Evolutionary conservation across 2,329 filamentous ascomycete genomes (phyloP).

Genomic region (Chaetomium sp.): DNA sequence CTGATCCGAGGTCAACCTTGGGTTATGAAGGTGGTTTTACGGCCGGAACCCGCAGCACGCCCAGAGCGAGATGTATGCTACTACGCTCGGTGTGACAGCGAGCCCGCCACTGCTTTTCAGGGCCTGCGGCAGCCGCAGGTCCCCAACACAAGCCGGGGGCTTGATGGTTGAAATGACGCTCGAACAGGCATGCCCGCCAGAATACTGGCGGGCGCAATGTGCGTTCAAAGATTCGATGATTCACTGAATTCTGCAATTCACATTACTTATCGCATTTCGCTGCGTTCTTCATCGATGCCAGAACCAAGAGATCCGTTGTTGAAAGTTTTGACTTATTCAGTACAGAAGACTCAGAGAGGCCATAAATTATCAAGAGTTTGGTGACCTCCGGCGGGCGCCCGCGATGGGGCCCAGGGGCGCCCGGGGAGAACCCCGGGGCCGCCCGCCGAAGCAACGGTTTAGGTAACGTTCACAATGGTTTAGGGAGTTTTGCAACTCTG

Average conservation of each 20-base stretch:
- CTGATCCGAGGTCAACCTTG: conserved; percentile 6
- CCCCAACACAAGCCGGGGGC: conserved; percentile 2
- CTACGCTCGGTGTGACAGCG: conserved; percentile 9
- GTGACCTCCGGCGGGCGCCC: not conserved
- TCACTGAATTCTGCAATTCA: not conserved
- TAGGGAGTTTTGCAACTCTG: conserved; percentile 7
- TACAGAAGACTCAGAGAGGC: conserved; percentile 2
- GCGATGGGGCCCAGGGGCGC: too few relatives aligned
- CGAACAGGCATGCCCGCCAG: conserved; percentile 6
- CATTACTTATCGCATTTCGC: not conserved
- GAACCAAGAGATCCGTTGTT: conserved; percentile 4
- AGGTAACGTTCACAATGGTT: conserved; percentile 2
- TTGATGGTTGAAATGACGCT: conserved; percentile 8
- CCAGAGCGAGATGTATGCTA: conserved; percentile 1
- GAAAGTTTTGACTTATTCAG: conserved; percentile 5
- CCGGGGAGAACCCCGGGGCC: too few relatives aligned
- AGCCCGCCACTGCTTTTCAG: conserved; percentile 8
- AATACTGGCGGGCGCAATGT: not conserved
- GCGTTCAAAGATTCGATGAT: too few relatives aligned
- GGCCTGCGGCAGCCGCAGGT: conserved; percentile 7
- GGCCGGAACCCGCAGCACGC: conserved; percentile 8
- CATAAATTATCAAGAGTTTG: not conserved
- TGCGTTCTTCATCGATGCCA: not conserved
- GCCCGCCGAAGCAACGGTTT: conserved; percentile 6
- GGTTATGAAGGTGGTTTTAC: not conserved